Conservation (phyloP, 2,329 filamentous ascomycete species). For the Ophiostoma montium region DNA sequence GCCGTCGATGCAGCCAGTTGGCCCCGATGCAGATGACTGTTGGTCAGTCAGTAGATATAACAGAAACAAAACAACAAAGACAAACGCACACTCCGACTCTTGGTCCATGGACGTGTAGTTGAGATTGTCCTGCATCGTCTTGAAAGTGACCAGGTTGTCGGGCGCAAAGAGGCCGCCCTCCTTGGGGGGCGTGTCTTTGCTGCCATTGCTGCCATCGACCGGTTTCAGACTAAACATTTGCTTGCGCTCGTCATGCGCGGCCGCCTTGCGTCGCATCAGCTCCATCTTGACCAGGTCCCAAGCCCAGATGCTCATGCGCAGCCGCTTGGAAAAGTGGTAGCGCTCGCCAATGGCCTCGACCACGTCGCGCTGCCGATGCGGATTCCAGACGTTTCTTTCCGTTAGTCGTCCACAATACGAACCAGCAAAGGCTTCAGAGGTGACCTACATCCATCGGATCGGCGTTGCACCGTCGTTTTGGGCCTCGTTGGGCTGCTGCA, state of each 20-base stretch:
- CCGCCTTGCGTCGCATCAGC: background rate
- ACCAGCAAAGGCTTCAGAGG: too few relatives aligned
- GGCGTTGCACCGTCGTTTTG: slow-evolving; percentile 19
- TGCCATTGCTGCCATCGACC: background rate
- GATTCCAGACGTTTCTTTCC: slow-evolving; percentile 49
- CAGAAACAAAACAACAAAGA: background rate
- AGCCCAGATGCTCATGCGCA: slow-evolving; percentile 45
- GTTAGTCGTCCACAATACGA: too few relatives aligned
- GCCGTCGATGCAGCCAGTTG: slow-evolving; percentile 42
- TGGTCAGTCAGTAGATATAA: slow-evolving; percentile 15
- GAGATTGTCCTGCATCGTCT: slow-evolving; percentile 56
- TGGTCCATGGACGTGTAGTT: slow-evolving; percentile 63
- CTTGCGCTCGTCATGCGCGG: background rate
- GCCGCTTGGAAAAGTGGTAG: slow-evolving; percentile 55
- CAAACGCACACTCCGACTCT: slow-evolving; percentile 43
- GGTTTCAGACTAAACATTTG: background rate
- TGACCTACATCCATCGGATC: slow-evolving; percentile 49
- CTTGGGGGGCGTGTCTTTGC: background rate
- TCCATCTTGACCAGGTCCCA: slow-evolving; percentile 19
- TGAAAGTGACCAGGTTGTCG: slow-evolving; percentile 23
- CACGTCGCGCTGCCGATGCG: slow-evolving; percentile 41
- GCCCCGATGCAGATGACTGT: slow-evolving; percentile 56
- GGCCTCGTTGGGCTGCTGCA: slow-evolving; percentile 15
- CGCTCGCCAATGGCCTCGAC: slow-evolving; percentile 41
- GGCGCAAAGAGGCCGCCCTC: background rate